A percentile compares a stretch with the other conserved stretches of the same genome.
phyloP scores from a whole-genome alignment of 2,329 filamentous ascomycete species.

The Fusarium multiceps region DNA sequence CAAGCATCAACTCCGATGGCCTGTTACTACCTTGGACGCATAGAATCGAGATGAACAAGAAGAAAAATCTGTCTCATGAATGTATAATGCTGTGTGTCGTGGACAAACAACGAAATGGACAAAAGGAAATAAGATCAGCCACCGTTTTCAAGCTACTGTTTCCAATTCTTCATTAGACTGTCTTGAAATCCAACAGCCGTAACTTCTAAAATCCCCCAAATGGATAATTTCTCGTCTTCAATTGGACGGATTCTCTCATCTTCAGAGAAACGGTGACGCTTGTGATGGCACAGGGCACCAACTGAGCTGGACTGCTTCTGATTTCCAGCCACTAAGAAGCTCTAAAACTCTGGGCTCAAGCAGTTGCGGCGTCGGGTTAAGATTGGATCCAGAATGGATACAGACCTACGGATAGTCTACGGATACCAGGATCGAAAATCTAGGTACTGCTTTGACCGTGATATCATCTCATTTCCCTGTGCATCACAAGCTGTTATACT shows the following conservation, averaged over 20 bases:
- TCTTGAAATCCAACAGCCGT: slow-evolving; percentile 3
- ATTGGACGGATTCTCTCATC: slow-evolving; percentile 15
- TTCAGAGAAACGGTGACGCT: slow-evolving; percentile 17
- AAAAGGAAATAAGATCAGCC: slow-evolving; percentile 2
- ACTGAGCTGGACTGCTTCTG: neutral
- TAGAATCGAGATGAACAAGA: neutral
- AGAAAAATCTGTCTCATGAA: neutral
- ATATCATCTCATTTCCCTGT: slow-evolving; percentile 34
- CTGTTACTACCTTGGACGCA: slow-evolving; percentile 16
- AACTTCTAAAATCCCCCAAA: slow-evolving; percentile 3
- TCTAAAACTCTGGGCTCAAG: slow-evolving; percentile 20
- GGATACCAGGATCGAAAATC: neutral
- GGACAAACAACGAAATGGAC: neutral
- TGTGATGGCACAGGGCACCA: slow-evolving; percentile 21
- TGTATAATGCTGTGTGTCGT: neutral
- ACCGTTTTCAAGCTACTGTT: slow-evolving; percentile 28
- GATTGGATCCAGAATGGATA: neutral
- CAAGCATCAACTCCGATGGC: slow-evolving; percentile 3
- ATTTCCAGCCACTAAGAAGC: slow-evolving; percentile 23
- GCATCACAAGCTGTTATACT: slow-evolving; percentile 16
- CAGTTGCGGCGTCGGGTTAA: slow-evolving; percentile 28
- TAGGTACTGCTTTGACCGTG: neutral
- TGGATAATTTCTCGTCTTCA: slow-evolving; percentile 5
- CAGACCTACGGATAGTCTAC: neutral
- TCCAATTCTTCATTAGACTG: slow-evolving; percentile 21